Evolutionary conservation across 1,139 yeast species (phyloP), one percentile per base, ranked within the genome.

Genomic region (Blastobotrys apis): DNA sequence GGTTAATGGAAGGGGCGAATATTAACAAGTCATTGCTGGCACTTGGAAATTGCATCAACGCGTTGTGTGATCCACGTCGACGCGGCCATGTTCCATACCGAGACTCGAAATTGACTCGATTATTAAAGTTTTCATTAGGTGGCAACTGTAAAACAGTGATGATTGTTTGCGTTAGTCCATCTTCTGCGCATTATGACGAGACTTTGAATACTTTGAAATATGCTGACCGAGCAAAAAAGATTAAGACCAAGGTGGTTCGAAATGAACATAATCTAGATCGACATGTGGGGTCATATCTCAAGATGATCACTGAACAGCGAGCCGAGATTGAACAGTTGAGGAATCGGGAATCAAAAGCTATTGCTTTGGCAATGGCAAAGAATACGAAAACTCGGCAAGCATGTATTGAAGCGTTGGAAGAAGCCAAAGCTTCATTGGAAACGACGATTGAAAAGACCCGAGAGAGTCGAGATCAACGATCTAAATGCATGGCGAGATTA

Each of bases 141-240:
- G 97, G 97, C 0, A 86, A 87, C 60, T 88, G 97, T 65, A 84
- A 85, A 62, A 90, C 97, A 0, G 92, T 87, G 4, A 90, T 90
- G 97, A 86, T 90, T 55, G 97, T 88, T 1, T 90, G 97, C 65
- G 77, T 90, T 3, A 83, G 94, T 3, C 97, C 97, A 0, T 83
- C 88, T 51, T 77, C 85, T 27, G 74, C 73, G 33, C 96, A 90
- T 62, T 87, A 86, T 60, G 97, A 90, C 59, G 97, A 90, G 59
- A 88, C 97, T 0, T 71, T 86, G 45, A 90, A 88, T 62, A 86
- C 97, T 0, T 72, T 90, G 47, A 86, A 86, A 60, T 90, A 88
- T 62, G 97, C 97, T 0, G 80, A 87, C 60, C 71, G 96, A 25
- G 97, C 96, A 15, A 87, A 87, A 57, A 90, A 84, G 55, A 90